Base-by-base conservation (phyloP, 2,329 filamentous ascomycete genomes). In the Cercospora sp. region DNA sequence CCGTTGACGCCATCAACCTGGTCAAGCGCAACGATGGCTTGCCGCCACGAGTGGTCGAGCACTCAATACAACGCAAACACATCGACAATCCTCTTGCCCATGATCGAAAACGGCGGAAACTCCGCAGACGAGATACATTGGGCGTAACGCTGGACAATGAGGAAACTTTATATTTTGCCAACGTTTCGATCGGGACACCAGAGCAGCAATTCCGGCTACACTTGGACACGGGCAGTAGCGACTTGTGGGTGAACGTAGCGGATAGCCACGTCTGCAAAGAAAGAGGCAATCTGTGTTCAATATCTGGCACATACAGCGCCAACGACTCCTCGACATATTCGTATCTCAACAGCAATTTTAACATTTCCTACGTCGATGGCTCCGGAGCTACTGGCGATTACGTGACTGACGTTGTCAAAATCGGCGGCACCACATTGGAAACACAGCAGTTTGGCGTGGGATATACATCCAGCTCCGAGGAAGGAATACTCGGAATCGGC, bases 331-430 rank as follows among this genome's bases (percentile, higher is more conserved):
- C 91, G 1, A 91, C 92, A 2, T 94, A 94, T 79, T 75, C 84
- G 36, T 93, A 89, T 76, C 79, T 97, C 64, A 89, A 88, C 70
- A 89, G 87, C 75, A 84, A 88, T 68, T 97, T 97, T 82, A 94
- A 94, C 80, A 97, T 97, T 71, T 89, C 89, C 1, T 97, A 97
- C 73, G 90, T 91, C 48, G 93, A 97, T 79, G 91, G 91, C 57
- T 91, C 91, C 0, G 88, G 89, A 5, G 91, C 93, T 0, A 78
- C 82, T 1, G 93, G 94, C 36, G 91, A 95, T 79, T 97, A 97
- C 78, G 91, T 88, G 2, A 89, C 86, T 4, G 94, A 97, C 76
- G 90, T 85, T 0, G 81, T 97, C 66, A 81, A 80, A 4, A 82
- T 93, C 63, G 88, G 86, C 12, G 82, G 81, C 23, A 78, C 84